phyloP scores from a whole-genome alignment of 106 monocot species.

The Acorus gramineus region DNA sequence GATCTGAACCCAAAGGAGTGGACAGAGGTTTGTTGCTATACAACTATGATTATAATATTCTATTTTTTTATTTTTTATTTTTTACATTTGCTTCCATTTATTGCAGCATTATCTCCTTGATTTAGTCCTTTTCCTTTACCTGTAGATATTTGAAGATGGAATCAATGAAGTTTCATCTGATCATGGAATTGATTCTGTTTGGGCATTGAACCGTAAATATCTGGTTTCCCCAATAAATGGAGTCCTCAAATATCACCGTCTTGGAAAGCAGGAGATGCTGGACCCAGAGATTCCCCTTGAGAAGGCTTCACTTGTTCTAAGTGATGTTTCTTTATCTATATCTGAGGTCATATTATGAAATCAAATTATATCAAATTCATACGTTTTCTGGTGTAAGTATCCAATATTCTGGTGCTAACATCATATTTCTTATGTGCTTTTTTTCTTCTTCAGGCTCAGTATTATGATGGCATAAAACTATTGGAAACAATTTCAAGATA shows the following conservation, averaged over 20 bases:
- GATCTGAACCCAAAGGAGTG: slow-evolving; percentile 72
- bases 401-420: no score
- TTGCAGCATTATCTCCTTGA: not conserved
- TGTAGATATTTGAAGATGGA: slow-evolving; percentile 88
- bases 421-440: no score
- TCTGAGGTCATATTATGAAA: slow-evolving; percentile 47
- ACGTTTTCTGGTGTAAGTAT: no score
- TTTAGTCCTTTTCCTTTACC: not conserved
- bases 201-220: slow-evolving; percentile 52
- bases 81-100: not conserved
- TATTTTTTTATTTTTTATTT: not conserved
- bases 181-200: slow-evolving; percentile 17
- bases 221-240: slow-evolving; percentile 96
- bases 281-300: slow-evolving; percentile 61
- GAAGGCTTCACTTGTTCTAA: slow-evolving; percentile 73
- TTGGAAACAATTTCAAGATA: slow-evolving; percentile 73
- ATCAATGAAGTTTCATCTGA: slow-evolving; percentile 36
- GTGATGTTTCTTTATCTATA: slow-evolving; percentile 75
- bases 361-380: no score
- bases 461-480: slow-evolving; percentile 87
- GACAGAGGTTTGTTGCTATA: slow-evolving; percentile 62
- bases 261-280: slow-evolving; percentile 79
- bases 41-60: not conserved
- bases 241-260: slow-evolving; percentile 80
- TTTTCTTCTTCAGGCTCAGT: slow-evolving; percentile 55